Evolutionary conservation across 2,329 filamentous ascomycete species (phyloP).

Genomic region (Tolypocladium album): DNA sequence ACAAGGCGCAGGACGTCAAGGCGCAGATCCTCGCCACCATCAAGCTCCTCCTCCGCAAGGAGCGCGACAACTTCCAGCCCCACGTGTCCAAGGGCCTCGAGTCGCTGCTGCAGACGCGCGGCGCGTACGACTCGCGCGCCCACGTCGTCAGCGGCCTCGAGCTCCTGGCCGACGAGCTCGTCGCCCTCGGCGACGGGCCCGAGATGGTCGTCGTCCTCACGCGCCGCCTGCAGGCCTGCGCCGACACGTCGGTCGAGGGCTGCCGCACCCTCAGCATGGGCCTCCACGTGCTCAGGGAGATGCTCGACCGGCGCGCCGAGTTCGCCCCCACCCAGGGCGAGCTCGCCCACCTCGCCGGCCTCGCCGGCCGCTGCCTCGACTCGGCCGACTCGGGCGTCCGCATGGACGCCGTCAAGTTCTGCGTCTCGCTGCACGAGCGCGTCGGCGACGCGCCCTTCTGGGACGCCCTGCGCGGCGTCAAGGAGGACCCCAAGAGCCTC

Average conservation of each 20-base stretch:
- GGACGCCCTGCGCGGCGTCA: constrained; percentile 51
- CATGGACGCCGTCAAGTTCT: constrained; percentile 73
- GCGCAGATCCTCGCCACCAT: constrained; percentile 65
- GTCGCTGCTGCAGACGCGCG: constrained; percentile 54
- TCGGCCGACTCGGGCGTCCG: constrained; percentile 51
- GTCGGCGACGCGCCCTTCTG: constrained; percentile 56
- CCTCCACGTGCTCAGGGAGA: constrained; percentile 48
- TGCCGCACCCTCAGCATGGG: constrained; percentile 50
- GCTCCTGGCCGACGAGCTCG: constrained; percentile 61
- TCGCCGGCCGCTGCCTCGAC: constrained; percentile 48
- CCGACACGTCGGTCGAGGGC: constrained; percentile 32
- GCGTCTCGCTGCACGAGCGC: constrained; percentile 56
- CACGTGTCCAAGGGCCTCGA: constrained; percentile 59
- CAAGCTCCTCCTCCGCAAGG: constrained; percentile 59
- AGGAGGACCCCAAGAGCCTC: constrained; percentile 64
- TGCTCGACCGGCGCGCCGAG: constrained; percentile 38
- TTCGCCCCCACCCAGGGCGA: constrained; percentile 42
- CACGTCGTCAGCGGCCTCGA: constrained; percentile 68
- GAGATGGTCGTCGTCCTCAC: constrained; percentile 48
- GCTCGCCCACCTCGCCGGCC: constrained; percentile 35
- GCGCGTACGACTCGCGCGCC: constrained; percentile 54
- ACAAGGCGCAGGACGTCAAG: constrained; percentile 63
- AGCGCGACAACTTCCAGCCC: constrained; percentile 53
- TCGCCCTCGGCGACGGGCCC: constrained; percentile 50
- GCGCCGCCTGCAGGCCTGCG: constrained; percentile 29